These are phyloP conservation scores for Pseudogymnoascus sp. DNA, from an alignment of 2,329 filamentous ascomycete species.

Conservation along the genomic window DNA sequence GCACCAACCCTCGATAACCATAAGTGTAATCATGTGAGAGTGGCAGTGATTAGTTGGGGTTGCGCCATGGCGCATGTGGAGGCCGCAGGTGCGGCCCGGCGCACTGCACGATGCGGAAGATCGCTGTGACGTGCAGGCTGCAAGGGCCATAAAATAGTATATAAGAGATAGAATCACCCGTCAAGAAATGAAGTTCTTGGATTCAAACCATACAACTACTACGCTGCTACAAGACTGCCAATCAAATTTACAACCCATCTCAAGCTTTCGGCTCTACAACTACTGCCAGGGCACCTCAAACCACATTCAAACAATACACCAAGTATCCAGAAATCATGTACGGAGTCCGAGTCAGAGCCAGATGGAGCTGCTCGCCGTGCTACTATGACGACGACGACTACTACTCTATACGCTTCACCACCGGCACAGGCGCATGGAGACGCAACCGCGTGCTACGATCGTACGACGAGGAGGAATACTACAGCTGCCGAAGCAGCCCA, in stretches of 20 bases:
- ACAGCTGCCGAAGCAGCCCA: background rate
- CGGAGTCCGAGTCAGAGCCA: background rate
- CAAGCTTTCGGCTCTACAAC: background rate
- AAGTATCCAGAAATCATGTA: background rate
- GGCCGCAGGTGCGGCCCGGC: background rate
- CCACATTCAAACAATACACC: background rate
- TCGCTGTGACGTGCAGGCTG: background rate
- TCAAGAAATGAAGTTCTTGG: background rate
- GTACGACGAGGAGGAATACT: background rate
- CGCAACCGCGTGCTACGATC: background rate
- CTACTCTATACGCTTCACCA: background rate
- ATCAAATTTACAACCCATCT: background rate
- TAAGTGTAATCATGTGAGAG: background rate
- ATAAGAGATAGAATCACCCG: background rate
- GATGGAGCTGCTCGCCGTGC: background rate
- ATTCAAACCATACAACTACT: background rate
- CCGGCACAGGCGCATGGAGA: background rate
- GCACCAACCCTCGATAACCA: background rate
- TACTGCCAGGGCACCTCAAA: background rate
- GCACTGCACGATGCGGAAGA: slow-evolving; percentile 1
- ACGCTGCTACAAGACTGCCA: background rate
- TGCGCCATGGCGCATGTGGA: background rate
- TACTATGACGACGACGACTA: background rate
- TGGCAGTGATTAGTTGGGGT: slow-evolving; percentile 1
- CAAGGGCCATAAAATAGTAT: background rate